These are phyloP conservation scores for Onygenales sp. DNA, from an alignment of 2,329 filamentous ascomycete genomes.

Conservation along the genomic window DNA sequence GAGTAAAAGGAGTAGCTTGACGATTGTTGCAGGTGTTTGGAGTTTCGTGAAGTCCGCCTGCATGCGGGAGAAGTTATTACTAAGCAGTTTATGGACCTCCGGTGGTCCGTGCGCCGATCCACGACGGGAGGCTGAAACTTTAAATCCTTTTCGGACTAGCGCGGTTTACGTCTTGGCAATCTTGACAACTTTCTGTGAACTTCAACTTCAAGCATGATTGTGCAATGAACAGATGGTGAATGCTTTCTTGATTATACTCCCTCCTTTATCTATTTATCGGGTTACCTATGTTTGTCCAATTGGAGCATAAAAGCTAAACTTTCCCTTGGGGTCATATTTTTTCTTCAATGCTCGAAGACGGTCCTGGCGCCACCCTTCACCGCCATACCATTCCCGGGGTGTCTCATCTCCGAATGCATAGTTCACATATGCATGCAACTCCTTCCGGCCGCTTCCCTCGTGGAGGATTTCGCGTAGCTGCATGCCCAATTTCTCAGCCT, in stretches of 20 bases:
- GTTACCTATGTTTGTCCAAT: not conserved
- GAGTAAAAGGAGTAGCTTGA: no score
- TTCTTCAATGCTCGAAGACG: slow-evolving; percentile 23
- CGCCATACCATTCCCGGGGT: slow-evolving; percentile 20
- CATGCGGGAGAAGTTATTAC: no score
- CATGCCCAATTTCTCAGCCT: slow-evolving; percentile 19
- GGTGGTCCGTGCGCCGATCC: not conserved
- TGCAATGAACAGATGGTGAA: no score
- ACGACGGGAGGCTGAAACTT: not conserved
- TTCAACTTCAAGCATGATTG: no score
- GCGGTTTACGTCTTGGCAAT: not conserved
- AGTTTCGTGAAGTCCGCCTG: no score
- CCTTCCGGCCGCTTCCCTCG: slow-evolving; percentile 12
- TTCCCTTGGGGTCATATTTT: slow-evolving; percentile 25
- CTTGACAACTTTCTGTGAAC: no score
- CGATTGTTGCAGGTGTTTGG: no score
- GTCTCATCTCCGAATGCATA: slow-evolving; percentile 22
- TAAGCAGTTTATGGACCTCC: no score
- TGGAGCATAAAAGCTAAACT: slow-evolving; percentile 23
- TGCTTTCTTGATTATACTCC: no score
- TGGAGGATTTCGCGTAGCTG: slow-evolving; percentile 21
- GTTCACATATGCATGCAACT: slow-evolving; percentile 22
- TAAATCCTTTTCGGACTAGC: not conserved
- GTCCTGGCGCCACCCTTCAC: slow-evolving; percentile 23
- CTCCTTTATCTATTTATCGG: no score